A percentile compares a stretch with the other conserved stretches of the same genome.
These are phyloP conservation scores for Rhododendron griersonianum DNA, from an alignment of 148 eudicot genomes.

Conservation along the genomic window DNA sequence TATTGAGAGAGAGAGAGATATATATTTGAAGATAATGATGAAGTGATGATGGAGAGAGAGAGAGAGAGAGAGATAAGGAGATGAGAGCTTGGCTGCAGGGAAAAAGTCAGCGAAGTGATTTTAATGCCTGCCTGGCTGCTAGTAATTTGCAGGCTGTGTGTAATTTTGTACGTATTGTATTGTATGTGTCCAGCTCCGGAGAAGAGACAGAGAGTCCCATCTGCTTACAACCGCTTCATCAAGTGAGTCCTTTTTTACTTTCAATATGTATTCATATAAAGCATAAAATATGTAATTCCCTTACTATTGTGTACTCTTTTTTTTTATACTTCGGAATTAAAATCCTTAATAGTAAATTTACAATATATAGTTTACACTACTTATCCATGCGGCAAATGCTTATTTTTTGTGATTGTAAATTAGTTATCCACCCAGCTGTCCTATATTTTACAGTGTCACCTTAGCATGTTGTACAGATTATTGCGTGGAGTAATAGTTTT, in stretches of 20 bases:
- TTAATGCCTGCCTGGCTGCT: not conserved
- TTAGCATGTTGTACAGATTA: too few relatives aligned
- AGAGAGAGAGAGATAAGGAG: not conserved
- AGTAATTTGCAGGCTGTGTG: not conserved
- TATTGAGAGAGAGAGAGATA: not conserved
- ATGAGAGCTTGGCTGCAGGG: not conserved
- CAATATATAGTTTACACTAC: too few relatives aligned
- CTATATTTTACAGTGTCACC: not conserved
- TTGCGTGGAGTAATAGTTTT: not conserved
- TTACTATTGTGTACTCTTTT: too few relatives aligned
- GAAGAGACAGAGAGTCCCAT: constrained; percentile 89
- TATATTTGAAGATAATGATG: not conserved
- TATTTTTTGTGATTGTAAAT: too few relatives aligned
- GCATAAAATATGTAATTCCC: too few relatives aligned
- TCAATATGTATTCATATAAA: too few relatives aligned
- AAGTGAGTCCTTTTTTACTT: constrained; percentile 43
- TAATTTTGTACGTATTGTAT: not conserved
- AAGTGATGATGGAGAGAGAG: constrained; percentile 8
- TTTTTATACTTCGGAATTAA: too few relatives aligned
- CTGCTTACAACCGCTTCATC: constrained; percentile 81
- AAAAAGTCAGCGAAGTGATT: constrained; percentile 14
- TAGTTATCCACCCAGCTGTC: too few relatives aligned
- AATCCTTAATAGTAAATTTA: too few relatives aligned
- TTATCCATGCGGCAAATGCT: too few relatives aligned
- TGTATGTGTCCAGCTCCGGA: constrained; percentile 60